Evolutionary conservation across 495 filamentous ascomycete genomes (phyloP).

Genomic region (Penicillium steckii): DNA sequence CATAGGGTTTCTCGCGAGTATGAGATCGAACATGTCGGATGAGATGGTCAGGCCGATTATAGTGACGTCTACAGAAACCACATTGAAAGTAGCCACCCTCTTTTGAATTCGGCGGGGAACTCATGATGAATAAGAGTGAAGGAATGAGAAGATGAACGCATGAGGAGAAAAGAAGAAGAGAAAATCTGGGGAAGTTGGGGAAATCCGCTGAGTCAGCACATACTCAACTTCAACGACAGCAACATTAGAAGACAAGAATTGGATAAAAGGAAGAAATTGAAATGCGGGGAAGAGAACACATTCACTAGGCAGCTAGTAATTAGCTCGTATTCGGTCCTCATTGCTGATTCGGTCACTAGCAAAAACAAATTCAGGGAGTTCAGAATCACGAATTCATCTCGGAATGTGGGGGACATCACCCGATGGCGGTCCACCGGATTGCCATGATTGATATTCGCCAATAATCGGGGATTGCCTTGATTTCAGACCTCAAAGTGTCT

Average conservation of each 20-base stretch:
- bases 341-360: too few species aligned
- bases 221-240: too few species aligned
- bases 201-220: not conserved
- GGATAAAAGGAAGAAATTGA: too few species aligned
- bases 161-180: not conserved
- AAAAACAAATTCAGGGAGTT: too few species aligned
- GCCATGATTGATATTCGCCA: too few species aligned
- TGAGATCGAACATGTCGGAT: conserved; percentile 59
- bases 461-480: too few species aligned
- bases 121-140: conserved; percentile 5
- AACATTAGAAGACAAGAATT: too few species aligned
- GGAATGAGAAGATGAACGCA: not conserved
- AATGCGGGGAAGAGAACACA: too few species aligned
- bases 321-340: too few species aligned
- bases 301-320: too few species aligned
- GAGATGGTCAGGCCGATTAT: conserved; percentile 56
- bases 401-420: conserved; percentile 22
- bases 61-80: conserved; percentile 51
- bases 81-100: conserved; percentile 48
- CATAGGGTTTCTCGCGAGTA: conserved; percentile 55
- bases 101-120: conserved; percentile 21
- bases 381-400: conserved; percentile 2
- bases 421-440: conserved; percentile 2
- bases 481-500: too few species aligned
- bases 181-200: not conserved